Percentiles rank a stretch among this genome's conserved stretches.
These are phyloP conservation scores for Trametes maxima DNA, from an alignment of 768 basidiomycete genomes.

Conservation along the genomic window DNA sequence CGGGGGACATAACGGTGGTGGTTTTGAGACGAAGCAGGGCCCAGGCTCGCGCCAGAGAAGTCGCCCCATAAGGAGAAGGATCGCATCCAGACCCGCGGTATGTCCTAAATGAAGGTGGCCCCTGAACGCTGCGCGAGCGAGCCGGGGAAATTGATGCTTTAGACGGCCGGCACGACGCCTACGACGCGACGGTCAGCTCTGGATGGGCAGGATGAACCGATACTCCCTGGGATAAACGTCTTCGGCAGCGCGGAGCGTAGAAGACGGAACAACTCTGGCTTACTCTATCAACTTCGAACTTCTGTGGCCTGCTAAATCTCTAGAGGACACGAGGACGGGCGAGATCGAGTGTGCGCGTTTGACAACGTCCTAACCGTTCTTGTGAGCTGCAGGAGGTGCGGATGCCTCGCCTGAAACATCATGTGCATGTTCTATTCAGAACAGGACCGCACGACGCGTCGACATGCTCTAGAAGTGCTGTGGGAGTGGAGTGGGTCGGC, in stretches of 20 bases:
- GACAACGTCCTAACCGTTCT: not conserved
- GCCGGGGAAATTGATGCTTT: not conserved
- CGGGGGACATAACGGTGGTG: conserved; percentile 1
- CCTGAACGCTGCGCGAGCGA: conserved; percentile 1
- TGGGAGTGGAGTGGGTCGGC: conserved; percentile 2
- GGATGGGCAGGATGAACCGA: not conserved
- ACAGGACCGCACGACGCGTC: conserved; percentile 1
- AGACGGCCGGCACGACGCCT: not conserved
- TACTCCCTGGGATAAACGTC: not conserved
- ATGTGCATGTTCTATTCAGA: not conserved
- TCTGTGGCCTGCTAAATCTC: not conserved
- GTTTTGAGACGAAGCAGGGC: not conserved
- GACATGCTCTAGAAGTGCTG: not conserved
- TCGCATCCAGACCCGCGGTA: not conserved
- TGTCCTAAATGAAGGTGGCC: not conserved
- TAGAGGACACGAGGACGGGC: not conserved
- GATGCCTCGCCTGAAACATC: conserved; percentile 3
- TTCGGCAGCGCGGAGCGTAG: not conserved
- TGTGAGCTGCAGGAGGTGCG: not conserved
- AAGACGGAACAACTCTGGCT: not conserved
- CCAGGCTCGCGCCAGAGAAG: not conserved
- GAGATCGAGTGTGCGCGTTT: not conserved
- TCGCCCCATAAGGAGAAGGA: conserved; percentile 3
- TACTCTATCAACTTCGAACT: conserved; percentile 3
- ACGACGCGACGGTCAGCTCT: too few species aligned